phyloP scores from a whole-genome alignment of 2,329 filamentous ascomycete species.

The Fusarium sp. region DNA sequence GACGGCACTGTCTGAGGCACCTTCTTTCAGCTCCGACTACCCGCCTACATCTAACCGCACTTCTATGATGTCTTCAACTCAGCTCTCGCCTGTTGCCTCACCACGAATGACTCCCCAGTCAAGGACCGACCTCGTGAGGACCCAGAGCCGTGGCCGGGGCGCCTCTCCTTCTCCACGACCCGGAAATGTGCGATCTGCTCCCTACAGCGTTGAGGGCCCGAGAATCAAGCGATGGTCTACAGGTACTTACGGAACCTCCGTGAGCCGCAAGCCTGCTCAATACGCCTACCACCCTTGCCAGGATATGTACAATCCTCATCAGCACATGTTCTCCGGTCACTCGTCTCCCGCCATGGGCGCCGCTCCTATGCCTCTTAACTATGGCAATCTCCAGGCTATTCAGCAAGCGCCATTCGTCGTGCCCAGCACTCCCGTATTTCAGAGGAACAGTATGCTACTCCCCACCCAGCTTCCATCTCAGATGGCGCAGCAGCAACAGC shows the following conservation, averaged over 20 bases:
- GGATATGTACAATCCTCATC: constrained; percentile 69
- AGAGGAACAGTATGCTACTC: constrained; percentile 70
- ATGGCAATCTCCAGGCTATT: constrained; percentile 66
- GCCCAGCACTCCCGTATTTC: constrained; percentile 64
- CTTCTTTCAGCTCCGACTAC: constrained; percentile 75
- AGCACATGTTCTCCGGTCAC: constrained; percentile 61
- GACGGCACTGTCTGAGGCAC: constrained; percentile 73
- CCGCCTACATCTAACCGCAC: constrained; percentile 75
- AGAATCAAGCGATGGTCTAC: constrained; percentile 84
- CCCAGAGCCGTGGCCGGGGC: constrained; percentile 72
- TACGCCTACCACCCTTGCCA: constrained; percentile 73
- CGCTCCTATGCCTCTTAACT: constrained; percentile 65
- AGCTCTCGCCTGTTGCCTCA: constrained; percentile 79
- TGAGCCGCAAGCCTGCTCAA: constrained; percentile 68
- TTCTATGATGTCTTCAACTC: constrained; percentile 77
- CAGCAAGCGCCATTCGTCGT: constrained; percentile 69
- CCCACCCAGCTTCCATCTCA: constrained; percentile 63
- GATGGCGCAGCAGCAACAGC: constrained; percentile 63
- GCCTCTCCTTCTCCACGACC: constrained; percentile 79
- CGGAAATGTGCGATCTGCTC: constrained; percentile 72
- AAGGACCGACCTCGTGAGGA: constrained; percentile 71
- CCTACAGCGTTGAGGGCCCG: constrained; percentile 75
- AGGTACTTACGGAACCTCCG: constrained; percentile 73
- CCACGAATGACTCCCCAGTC: constrained; percentile 73
- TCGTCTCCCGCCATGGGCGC: constrained; percentile 60